These are phyloP conservation scores for Erysimum cheiri DNA, from an alignment of 441 rosid genomes.

Conservation along the genomic window DNA sequence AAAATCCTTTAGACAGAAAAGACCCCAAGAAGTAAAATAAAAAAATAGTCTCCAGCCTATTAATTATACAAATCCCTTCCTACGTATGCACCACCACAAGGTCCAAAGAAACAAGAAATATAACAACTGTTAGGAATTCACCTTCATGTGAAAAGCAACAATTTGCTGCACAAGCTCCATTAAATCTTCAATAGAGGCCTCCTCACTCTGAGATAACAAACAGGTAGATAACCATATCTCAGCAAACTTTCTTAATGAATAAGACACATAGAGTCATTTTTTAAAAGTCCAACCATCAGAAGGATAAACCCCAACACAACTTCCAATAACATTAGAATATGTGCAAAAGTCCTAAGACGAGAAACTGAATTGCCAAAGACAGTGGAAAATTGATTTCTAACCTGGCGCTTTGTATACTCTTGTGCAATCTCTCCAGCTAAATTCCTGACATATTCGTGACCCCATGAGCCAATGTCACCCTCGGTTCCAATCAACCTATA, in stretches of 20 bases:
- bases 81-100: background rate
- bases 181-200: slow-evolving; percentile 69
- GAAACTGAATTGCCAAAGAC: slow-evolving; percentile 20
- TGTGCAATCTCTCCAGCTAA: slow-evolving; percentile 93
- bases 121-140: slow-evolving; percentile 33
- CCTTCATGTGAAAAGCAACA: slow-evolving; percentile 98
- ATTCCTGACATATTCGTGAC: slow-evolving; percentile 98
- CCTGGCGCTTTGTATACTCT: slow-evolving; percentile 84
- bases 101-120: slow-evolving; percentile 10
- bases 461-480: slow-evolving; percentile 98
- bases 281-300: slow-evolving; percentile 4
- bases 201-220: slow-evolving; percentile 65
- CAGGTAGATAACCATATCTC: slow-evolving; percentile 20
- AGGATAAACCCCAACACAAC: slow-evolving; percentile 22
- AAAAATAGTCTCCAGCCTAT: background rate
- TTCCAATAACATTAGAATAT: slow-evolving; percentile 18
- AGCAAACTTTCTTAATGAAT: slow-evolving; percentile 17
- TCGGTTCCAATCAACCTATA: slow-evolving; percentile 86
- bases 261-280: slow-evolving; percentile 12
- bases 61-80: background rate
- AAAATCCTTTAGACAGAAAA: slow-evolving; percentile 21
- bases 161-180: slow-evolving; percentile 94
- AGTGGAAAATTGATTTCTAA: slow-evolving; percentile 41
- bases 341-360: slow-evolving; percentile 1
- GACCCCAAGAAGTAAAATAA: slow-evolving; percentile 3